Evolutionary conservation across 2,329 filamentous ascomycete species (phyloP), one percentile per base, ranked within the genome.

Genomic region (Pseudomassariella vexata): DNA sequence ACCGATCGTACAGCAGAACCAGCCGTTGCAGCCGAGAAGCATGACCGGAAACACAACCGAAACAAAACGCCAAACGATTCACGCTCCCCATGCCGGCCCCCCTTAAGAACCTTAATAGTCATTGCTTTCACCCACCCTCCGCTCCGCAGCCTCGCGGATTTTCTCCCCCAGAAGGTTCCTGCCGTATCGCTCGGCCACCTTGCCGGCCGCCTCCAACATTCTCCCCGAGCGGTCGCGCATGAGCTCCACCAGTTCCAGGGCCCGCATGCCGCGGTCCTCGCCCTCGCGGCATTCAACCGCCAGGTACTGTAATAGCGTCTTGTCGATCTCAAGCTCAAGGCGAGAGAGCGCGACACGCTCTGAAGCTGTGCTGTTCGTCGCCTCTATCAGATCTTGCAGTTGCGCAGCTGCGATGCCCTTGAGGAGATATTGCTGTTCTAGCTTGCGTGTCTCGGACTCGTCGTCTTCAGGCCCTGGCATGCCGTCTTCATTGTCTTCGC

Each of bases 211-310:
- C 56, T 95, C 88, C 36, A 95, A 60, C 85, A 95, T 95, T 56
- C 84, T 82, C 12, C 90, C 90, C 38, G 77, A 84, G 27, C 78
- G 70, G 62, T 96, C 89, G 26, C 74, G 75, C 80, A 98, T 85
- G 49, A 98, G 66, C 40, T 75, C 70, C 19, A 94, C 92, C 49
- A 96, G 74, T 62, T 98, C 94, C 21, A 98, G 66, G 1, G 90
- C 90, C 45, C 90, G 87, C 87, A 95, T 95, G 5, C 89, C 90
- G 19, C 84, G 73, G 41, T 96, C 89, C 57, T 98, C 92, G 26
- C 88, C 87, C 45, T 92, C 86, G 38, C 88, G 79, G 56, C 92
- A 98, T 65, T 96, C 92, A 6, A 82, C 67, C 3, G 86, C 89
- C 51, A 98, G 68, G 55, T 96, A 73, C 64, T 95, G 88, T 42